phyloP scores from a whole-genome alignment of 176 grass and related monocot species.

The Triticum aestivum region DNA sequence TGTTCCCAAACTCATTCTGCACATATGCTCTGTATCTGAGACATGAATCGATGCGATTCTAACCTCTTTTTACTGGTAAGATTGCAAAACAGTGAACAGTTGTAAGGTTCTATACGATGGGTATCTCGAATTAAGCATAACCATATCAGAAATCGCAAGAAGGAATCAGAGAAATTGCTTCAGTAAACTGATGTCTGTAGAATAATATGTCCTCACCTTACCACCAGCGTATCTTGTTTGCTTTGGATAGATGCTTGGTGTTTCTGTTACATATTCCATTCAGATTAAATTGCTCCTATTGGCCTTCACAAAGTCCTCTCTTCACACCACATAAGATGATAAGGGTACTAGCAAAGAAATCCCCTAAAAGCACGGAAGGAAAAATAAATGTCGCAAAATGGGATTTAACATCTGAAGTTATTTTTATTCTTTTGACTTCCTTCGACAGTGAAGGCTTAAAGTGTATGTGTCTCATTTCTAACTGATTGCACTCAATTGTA shows the following conservation, averaged over 20 bases:
- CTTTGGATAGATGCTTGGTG: conserved; percentile 5
- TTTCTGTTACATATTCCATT: neutral
- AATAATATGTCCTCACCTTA: conserved; percentile 16
- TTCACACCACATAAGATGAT: neutral
- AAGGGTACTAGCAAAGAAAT: neutral
- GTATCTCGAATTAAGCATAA: neutral
- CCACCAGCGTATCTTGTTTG: neutral
- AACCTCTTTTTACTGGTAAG: neutral
- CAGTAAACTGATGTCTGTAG: conserved; percentile 5
- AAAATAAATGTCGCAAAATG: neutral
- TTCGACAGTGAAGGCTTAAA: neutral
- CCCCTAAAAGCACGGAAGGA: neutral
- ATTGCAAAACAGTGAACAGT: neutral
- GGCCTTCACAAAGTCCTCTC: neutral
- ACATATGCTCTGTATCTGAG: neutral
- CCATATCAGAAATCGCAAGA: conserved; percentile 3
- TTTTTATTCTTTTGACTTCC: neutral
- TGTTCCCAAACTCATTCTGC: neutral
- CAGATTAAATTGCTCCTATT: conserved; percentile 14
- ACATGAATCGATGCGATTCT: neutral
- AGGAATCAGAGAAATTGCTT: neutral
- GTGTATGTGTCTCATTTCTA: neutral
- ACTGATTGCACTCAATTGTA: neutral
- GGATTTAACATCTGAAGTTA: neutral
- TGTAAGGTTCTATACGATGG: neutral